phyloP scores from a whole-genome alignment of 805 yeast species.

The Metschnikowia reukaufii region DNA sequence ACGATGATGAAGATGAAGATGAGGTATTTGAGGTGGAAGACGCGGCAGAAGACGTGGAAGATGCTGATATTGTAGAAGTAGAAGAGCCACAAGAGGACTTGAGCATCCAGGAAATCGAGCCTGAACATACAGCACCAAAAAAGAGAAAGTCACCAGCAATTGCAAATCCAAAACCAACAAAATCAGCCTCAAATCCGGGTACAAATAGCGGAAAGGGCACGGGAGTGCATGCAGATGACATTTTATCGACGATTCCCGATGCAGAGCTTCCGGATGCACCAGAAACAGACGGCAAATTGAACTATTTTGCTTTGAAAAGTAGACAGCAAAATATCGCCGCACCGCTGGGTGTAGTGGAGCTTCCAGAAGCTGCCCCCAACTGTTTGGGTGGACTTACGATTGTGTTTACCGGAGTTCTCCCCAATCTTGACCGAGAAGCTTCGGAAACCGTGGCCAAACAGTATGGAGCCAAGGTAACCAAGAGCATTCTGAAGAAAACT shows the following conservation, averaged over 20 bases:
- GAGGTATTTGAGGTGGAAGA: conserved; percentile 21
- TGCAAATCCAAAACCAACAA: conserved; percentile 8
- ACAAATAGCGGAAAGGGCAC: conserved; percentile 18
- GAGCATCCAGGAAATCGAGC: conserved; percentile 17
- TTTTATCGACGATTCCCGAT: conserved; percentile 68
- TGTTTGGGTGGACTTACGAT: conserved; percentile 87
- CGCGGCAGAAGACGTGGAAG: conserved; percentile 11
- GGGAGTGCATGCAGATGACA: conserved; percentile 45
- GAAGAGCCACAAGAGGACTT: conserved; percentile 10
- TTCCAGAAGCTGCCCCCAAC: conserved; percentile 83
- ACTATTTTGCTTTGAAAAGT: conserved; percentile 50
- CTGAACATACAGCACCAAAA: conserved; percentile 10
- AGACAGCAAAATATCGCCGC: conserved; percentile 25
- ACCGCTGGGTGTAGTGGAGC: conserved; percentile 40
- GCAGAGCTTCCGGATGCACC: conserved; percentile 64
- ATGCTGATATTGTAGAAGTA: conserved; percentile 1
- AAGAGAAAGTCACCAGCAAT: too few species aligned
- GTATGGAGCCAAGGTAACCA: conserved; percentile 90
- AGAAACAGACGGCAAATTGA: conserved; percentile 53
- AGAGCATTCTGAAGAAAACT: conserved; percentile 82
- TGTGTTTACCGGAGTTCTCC: conserved; percentile 90
- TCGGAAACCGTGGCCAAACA: conserved; percentile 75
- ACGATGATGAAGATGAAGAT: conserved; percentile 15
- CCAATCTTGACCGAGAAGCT: conserved; percentile 71
- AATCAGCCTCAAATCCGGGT: not conserved